phyloP scores from a whole-genome alignment of 2,329 filamentous ascomycete genomes.

The Colletotrichum higginsianum region DNA sequence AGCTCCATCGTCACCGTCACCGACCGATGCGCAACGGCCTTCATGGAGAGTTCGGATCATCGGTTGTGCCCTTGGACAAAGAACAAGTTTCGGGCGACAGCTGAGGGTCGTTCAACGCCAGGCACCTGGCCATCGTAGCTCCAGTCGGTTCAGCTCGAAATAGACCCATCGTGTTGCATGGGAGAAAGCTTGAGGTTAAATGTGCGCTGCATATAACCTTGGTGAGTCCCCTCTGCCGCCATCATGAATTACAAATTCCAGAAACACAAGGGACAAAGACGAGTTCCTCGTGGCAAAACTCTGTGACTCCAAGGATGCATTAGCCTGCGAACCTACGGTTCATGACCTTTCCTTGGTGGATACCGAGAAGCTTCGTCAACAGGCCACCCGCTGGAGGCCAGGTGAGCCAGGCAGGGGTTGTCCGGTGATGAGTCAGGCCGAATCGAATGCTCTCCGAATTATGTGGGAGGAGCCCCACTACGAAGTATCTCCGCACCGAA shows the following conservation, averaged over 20 bases:
- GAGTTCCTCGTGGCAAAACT: background rate
- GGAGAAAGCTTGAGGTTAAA: conserved; percentile 32
- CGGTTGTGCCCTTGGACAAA: background rate
- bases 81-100: no score
- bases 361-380: background rate
- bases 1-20: background rate
- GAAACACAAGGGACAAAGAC: background rate
- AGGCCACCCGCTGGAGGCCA: background rate
- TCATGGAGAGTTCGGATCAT: background rate
- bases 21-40: background rate
- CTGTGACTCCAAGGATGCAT: background rate
- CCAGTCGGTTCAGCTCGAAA: background rate
- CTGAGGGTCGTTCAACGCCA: no score
- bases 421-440: conserved; percentile 36
- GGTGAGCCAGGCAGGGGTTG: background rate
- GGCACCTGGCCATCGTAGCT: background rate
- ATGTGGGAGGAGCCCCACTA: background rate
- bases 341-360: conserved; percentile 27
- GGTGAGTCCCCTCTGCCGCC: conserved; percentile 12
- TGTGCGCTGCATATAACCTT: conserved; percentile 20
- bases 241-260: conserved; percentile 28
- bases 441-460: background rate
- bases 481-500: background rate
- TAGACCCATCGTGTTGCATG: background rate
- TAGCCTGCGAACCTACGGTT: background rate